Evolutionary conservation across 2,329 filamentous ascomycete species (phyloP).

Genomic region (Chaetomiaceae sp.): DNA sequence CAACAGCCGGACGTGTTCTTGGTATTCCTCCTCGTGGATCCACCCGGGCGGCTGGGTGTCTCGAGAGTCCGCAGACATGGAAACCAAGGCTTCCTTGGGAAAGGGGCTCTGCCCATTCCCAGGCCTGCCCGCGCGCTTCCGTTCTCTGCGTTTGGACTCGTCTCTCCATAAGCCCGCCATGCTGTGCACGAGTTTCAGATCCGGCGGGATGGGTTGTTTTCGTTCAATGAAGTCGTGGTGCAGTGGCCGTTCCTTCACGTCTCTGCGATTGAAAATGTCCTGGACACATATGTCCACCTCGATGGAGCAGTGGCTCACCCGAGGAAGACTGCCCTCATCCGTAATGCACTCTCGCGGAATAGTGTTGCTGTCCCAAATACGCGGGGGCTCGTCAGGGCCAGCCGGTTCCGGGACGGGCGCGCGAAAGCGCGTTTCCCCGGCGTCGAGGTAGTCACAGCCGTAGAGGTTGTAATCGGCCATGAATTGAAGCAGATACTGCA

Average conservation of each 20-base stretch:
- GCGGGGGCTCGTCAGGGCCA: constrained; percentile 51
- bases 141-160: constrained; percentile 74
- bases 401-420: constrained; percentile 65
- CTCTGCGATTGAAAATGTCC: constrained; percentile 75
- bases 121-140: constrained; percentile 58
- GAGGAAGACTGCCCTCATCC: constrained; percentile 58
- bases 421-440: constrained; percentile 64
- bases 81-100: constrained; percentile 70
- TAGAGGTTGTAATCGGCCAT: constrained; percentile 99
- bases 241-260: constrained; percentile 68
- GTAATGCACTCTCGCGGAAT: constrained; percentile 55
- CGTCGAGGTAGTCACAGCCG: constrained; percentile 82
- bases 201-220: constrained; percentile 52
- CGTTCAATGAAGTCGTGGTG: constrained; percentile 85
- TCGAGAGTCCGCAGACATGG: constrained; percentile 80
- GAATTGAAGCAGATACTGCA: constrained; percentile 91
- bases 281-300: constrained; percentile 88
- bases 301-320: constrained; percentile 79
- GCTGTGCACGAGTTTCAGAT: constrained; percentile 80
- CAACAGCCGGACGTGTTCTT: constrained; percentile 56
- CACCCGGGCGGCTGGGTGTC: constrained; percentile 70
- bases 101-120: constrained; percentile 69
- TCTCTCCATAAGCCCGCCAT: constrained; percentile 93
- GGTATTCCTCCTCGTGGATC: constrained; percentile 87
- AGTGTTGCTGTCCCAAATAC: constrained; percentile 75